These are phyloP conservation scores for Solanum sejunctum DNA, from an alignment of 257 asterid species.

Conservation along the genomic window DNA sequence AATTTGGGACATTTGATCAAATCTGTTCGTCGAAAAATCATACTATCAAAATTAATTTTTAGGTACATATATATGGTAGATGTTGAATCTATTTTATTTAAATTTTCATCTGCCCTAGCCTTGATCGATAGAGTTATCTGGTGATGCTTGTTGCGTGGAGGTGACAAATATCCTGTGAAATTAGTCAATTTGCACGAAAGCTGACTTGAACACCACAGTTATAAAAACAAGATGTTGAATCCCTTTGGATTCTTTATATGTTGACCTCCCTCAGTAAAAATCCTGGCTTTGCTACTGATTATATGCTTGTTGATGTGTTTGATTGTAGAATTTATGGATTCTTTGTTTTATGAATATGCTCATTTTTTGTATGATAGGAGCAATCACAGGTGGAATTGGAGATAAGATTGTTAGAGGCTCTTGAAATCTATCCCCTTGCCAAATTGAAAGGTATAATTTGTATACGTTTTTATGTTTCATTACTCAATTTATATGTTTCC, in stretches of 20 bases:
- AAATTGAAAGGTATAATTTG: conserved; percentile 52
- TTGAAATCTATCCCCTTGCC: conserved; percentile 84
- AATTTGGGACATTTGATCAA: not conserved
- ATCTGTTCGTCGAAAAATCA: not conserved
- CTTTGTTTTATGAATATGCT: not conserved
- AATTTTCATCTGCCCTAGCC: no score
- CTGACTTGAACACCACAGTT: not conserved
- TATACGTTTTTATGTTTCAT: not conserved
- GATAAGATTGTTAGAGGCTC: conserved; percentile 72
- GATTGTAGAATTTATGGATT: not conserved
- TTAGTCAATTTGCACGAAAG: not conserved
- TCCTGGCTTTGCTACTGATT: not conserved
- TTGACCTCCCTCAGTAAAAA: not conserved
- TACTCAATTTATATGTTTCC: not conserved
- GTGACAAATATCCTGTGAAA: not conserved
- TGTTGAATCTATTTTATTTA: not conserved
- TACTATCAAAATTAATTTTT: not conserved
- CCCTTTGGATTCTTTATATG: not conserved
- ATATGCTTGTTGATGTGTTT: not conserved
- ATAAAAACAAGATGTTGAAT: not conserved
- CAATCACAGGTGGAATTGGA: conserved; percentile 85
- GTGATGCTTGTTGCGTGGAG: not conserved
- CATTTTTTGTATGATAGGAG: conserved; percentile 27
- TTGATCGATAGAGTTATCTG: not conserved
- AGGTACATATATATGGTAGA: not conserved